Evolutionary conservation across 176 grass and related monocot species (phyloP).

Genomic region (Oryza nivara): DNA sequence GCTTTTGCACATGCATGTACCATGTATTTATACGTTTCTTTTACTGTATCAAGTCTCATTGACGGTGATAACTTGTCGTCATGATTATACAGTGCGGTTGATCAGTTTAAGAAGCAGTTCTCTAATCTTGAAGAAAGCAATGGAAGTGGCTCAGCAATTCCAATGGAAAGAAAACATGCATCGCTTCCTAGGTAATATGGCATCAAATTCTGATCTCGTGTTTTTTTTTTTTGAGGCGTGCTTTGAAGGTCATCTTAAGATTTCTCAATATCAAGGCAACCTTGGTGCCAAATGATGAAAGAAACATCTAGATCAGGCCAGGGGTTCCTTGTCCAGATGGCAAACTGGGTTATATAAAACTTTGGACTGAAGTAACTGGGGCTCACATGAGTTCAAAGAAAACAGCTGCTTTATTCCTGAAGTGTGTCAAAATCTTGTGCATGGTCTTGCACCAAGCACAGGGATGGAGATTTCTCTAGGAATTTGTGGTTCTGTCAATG

Average conservation of each 20-base stretch:
- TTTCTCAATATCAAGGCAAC: background rate
- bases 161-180: slow-evolving; percentile 79
- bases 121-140: slow-evolving; percentile 85
- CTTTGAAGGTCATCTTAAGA: background rate
- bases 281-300: background rate
- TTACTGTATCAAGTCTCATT: slow-evolving; percentile 5
- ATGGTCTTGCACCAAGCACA: background rate
- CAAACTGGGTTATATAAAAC: slow-evolving; percentile 16
- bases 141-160: slow-evolving; percentile 50
- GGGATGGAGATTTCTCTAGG: background rate
- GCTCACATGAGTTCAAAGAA: slow-evolving; percentile 11
- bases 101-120: slow-evolving; percentile 94
- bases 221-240: background rate
- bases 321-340: background rate
- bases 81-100: slow-evolving; percentile 72
- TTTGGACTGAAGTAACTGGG: background rate
- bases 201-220: slow-evolving; percentile 27
- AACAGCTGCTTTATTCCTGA: background rate
- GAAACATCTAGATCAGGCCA: background rate
- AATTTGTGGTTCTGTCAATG: background rate
- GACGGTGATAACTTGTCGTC: slow-evolving; percentile 13
- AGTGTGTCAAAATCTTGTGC: background rate
- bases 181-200: slow-evolving; percentile 89
- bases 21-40: slow-evolving; percentile 35
- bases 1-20: slow-evolving; percentile 45